Base-by-base conservation (phyloP, 805 yeast genomes). In the Komagataella pastoris region DNA sequence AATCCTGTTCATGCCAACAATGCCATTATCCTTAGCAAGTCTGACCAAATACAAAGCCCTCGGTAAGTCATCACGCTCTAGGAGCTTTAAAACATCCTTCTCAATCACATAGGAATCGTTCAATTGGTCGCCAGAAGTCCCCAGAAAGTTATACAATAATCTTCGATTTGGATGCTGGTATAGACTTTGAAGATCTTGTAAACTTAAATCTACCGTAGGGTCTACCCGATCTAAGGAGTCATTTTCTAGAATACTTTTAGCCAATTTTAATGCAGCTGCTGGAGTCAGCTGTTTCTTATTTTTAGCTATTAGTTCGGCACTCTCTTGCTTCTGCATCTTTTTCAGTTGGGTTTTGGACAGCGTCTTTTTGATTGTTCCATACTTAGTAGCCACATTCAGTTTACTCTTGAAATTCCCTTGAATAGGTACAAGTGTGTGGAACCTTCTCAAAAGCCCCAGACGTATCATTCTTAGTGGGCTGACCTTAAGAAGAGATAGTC, bases 1-100 rank as follows among this genome's bases (percentile, higher is more conserved):
- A 0, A 85, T 70, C n/a, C 75, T 70, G 55, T 86, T 85, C 78
- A 80, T 75, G 1, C 79, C 85, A 36, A 80, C 85, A 0, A 70
- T 56, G 7, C 85, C 87, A 44, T 72, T 71, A 2, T 59, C 60
- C 24, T 68, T 63, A 0, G 84, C 78, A 10, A 80, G 54, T 47
- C 72, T 68, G 3, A 76, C 68, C n/a, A 80, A 62, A 56, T 68
- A 69, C 23, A 73, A 52, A 2, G 55, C 55, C 24, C 47, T 51
- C 43, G 30, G 18, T 10, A 30, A n/a, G 14, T 76, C 78, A 51
- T 71, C 79, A 50, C 76, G 63, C 17, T 65, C 66, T 40, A 86
- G 63, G 53, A 83, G 75, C 51, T 76, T 74, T 14, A 65, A 57
- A 0, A 77, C 80, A 54, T 83, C 83, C 44, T 70, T 61, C 17